Conservation (phyloP, 805 yeast species). For the Millerozyma acaciae region DNA sequence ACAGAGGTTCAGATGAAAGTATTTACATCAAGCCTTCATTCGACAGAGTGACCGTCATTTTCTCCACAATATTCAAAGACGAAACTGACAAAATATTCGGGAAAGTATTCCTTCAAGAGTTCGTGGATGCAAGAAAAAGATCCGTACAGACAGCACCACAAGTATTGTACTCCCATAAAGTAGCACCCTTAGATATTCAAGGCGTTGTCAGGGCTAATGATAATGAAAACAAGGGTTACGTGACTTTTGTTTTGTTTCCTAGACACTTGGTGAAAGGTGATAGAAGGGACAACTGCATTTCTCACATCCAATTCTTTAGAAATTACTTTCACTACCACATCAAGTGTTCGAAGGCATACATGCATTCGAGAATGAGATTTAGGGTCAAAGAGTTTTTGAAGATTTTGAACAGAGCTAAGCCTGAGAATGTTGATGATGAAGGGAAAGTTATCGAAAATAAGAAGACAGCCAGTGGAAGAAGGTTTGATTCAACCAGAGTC, state of each 20-base stretch:
- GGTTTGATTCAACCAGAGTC: conserved; percentile 42
- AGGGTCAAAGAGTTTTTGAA: conserved; percentile 92
- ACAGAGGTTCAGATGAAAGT: conserved; percentile 84
- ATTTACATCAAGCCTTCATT: conserved; percentile 87
- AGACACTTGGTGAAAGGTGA: conserved; percentile 63
- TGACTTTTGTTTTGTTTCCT: conserved; percentile 75
- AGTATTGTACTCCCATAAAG: conserved; percentile 83
- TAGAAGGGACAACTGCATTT: conserved; percentile 80
- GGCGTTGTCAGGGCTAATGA: conserved; percentile 31
- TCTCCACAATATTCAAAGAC: conserved; percentile 91
- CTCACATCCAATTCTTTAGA: conserved; percentile 88
- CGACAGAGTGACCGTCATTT: conserved; percentile 95
- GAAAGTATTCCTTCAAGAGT: conserved; percentile 86
- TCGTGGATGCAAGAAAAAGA: conserved; percentile 92
- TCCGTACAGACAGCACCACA: conserved; percentile 98
- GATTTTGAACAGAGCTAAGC: conserved; percentile 94
- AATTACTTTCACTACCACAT: conserved; percentile 98
- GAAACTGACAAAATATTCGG: conserved; percentile 94
- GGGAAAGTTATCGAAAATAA: conserved; percentile 44
- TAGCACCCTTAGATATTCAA: conserved; percentile 81
- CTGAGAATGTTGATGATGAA: conserved; percentile 80
- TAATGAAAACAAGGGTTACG: conserved; percentile 46
- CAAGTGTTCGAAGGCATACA: conserved; percentile 95
- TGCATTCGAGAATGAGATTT: conserved; percentile 97
- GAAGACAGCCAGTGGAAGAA: conserved; percentile 70